Conservation (phyloP, 352 stramenopile species). For the Phytophthora palmivora region DNA sequence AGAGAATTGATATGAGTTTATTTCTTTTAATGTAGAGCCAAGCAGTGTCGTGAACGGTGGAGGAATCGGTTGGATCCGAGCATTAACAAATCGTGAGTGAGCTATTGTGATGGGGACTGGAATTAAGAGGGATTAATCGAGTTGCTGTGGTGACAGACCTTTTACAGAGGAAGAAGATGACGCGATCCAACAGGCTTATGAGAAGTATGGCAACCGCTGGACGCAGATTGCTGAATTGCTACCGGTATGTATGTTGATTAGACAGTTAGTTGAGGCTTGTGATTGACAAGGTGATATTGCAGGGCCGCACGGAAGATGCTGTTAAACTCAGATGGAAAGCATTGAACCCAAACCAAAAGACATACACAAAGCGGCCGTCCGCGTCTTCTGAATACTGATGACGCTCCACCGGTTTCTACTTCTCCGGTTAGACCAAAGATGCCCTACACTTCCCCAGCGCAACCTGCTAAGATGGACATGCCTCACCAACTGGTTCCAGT, state of each 20-base stretch:
- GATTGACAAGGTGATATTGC: slow-evolving; percentile 8
- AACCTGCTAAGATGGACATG: slow-evolving; percentile 24
- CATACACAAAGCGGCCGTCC: slow-evolving; percentile 78
- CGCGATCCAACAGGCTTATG: slow-evolving; percentile 78
- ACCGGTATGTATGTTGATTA: slow-evolving; percentile 42
- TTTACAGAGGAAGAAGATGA: slow-evolving; percentile 78
- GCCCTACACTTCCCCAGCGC: slow-evolving; percentile 12
- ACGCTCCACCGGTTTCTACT: slow-evolving; percentile 39
- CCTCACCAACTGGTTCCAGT: slow-evolving; percentile 3
- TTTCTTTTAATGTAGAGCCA: slow-evolving; percentile 58
- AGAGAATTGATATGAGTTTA: background rate
- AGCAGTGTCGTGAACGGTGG: slow-evolving; percentile 97
- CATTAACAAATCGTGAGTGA: slow-evolving; percentile 86
- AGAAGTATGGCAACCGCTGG: slow-evolving; percentile 89
- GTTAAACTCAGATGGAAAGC: slow-evolving; percentile 87
- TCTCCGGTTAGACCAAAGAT: slow-evolving; percentile 35
- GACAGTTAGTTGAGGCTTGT: background rate
- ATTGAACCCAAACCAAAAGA: slow-evolving; percentile 82
- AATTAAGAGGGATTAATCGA: slow-evolving; percentile 11
- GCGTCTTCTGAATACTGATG: slow-evolving; percentile 60
- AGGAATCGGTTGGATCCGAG: slow-evolving; percentile 96
- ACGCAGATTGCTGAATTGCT: slow-evolving; percentile 87
- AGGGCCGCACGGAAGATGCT: slow-evolving; percentile 82
- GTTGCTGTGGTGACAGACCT: slow-evolving; percentile 38
- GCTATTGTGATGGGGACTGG: background rate